A percentile compares a stretch with the other conserved stretches of the same genome.
phyloP scores from a whole-genome alignment of 1,284 basidiomycete species.

The Ganoderma meredithae region DNA sequence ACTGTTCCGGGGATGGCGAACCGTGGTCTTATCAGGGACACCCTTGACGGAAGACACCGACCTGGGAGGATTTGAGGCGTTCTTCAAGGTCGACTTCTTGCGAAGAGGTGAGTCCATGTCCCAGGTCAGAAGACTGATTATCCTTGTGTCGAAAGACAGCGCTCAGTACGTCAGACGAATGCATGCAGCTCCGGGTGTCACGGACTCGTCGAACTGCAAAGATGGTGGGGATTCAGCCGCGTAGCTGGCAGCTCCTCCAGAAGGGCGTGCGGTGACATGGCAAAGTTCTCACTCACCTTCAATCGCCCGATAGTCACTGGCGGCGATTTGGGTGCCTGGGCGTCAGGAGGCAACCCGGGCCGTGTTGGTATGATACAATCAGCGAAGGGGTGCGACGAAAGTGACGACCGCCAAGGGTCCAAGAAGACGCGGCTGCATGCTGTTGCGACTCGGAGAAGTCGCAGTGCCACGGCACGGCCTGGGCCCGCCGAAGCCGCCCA shows the following conservation, averaged over 20 bases:
- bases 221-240: not conserved
- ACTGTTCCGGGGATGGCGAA: not conserved
- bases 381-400: not conserved
- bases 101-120: not conserved
- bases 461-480: too few relatives aligned
- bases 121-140: not conserved
- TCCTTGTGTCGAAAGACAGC: too few relatives aligned
- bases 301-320: not conserved
- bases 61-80: not conserved
- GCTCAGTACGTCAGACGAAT: not conserved
- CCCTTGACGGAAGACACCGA: not conserved
- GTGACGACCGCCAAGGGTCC: not conserved
- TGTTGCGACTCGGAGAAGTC: too few relatives aligned
- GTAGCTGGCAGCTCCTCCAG: not conserved
- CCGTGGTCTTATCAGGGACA: not conserved
- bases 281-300: not conserved
- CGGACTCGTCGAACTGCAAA: not conserved
- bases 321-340: not conserved
- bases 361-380: not conserved
- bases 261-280: not conserved
- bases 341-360: not conserved
- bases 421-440: not conserved
- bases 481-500: not conserved
- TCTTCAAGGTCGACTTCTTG: not conserved
- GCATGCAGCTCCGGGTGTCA: not conserved